phyloP scores from a whole-genome alignment of 2,329 filamentous ascomycete genomes.

The Pyrenophora graminea region DNA sequence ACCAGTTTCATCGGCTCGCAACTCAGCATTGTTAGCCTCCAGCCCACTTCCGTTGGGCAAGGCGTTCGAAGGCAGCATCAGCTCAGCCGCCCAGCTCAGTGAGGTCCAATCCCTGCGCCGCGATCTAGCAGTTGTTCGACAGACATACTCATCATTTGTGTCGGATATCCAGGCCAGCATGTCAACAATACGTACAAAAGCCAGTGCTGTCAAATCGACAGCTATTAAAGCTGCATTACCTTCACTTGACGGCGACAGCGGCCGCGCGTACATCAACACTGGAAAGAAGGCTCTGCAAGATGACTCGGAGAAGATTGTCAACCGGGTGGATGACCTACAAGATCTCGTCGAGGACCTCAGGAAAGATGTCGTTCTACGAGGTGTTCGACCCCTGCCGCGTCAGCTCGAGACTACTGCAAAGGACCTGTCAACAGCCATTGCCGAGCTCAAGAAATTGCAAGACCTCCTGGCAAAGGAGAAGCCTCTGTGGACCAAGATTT shows the following conservation, averaged over 20 bases:
- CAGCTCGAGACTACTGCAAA: conserved; percentile 89
- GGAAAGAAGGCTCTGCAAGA: conserved; percentile 85
- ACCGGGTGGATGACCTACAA: conserved; percentile 93
- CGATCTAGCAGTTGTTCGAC: conserved; percentile 87
- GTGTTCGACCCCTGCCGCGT: conserved; percentile 85
- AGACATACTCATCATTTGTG: conserved; percentile 91
- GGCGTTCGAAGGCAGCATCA: conserved; percentile 30
- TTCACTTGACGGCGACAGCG: conserved; percentile 74
- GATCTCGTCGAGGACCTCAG: conserved; percentile 94
- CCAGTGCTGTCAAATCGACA: conserved; percentile 75
- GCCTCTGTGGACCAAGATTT: conserved; percentile 97
- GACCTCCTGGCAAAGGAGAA: conserved; percentile 91
- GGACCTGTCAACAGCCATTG: conserved; percentile 78
- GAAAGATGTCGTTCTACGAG: conserved; percentile 92
- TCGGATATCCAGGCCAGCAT: conserved; percentile 88
- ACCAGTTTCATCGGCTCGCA: conserved; percentile 42
- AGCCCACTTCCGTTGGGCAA: conserved; percentile 29
- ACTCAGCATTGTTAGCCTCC: conserved; percentile 40
- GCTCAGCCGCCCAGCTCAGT: conserved; percentile 65
- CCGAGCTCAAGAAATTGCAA: conserved; percentile 91
- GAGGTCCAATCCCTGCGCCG: conserved; percentile 83
- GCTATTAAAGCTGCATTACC: conserved; percentile 74
- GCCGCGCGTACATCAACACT: conserved; percentile 79
- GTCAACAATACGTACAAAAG: conserved; percentile 79
- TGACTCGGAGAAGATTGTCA: conserved; percentile 89